These are phyloP conservation scores for Chimonanthus praecox DNA, from an alignment of 164 flowering plant genomes.

Conservation along the genomic window DNA sequence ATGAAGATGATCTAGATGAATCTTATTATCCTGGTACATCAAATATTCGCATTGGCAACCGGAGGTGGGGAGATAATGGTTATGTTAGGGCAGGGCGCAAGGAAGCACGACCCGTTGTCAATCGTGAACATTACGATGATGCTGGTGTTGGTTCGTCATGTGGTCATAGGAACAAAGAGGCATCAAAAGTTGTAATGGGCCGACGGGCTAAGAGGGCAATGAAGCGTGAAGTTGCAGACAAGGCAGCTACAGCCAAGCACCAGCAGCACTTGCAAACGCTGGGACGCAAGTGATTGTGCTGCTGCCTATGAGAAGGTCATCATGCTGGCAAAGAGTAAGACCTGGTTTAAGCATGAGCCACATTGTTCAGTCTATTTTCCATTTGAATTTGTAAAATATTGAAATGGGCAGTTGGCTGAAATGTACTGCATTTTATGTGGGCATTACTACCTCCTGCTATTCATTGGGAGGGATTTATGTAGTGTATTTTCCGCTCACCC, in stretches of 20 bases:
- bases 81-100: conserved; percentile 74
- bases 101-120: conserved; percentile 67
- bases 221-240: conserved; percentile 88
- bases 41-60: conserved; percentile 66
- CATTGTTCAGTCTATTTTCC: not conserved
- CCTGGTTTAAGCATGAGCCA: not conserved
- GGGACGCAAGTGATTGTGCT: conserved; percentile 25
- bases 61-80: conserved; percentile 92
- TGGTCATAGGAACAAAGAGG: conserved; percentile 29
- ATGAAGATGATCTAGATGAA: conserved; percentile 50
- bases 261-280: conserved; percentile 52
- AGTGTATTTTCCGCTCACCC: too few relatives aligned
- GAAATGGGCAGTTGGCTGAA: not conserved
- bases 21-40: conserved; percentile 37
- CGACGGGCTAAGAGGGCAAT: conserved; percentile 75
- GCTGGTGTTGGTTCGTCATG: conserved; percentile 54
- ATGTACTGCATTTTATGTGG: not conserved
- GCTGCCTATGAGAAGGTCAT: not conserved
- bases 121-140: conserved; percentile 26
- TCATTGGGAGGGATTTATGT: too few relatives aligned
- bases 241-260: conserved; percentile 75
- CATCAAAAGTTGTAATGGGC: conserved; percentile 32
- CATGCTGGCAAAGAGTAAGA: not conserved
- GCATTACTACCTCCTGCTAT: too few relatives aligned
- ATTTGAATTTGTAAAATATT: too few relatives aligned